Evolutionary conservation across 345 rosid genomes (phyloP).

Genomic region (Mallotus nudiflorus): DNA sequence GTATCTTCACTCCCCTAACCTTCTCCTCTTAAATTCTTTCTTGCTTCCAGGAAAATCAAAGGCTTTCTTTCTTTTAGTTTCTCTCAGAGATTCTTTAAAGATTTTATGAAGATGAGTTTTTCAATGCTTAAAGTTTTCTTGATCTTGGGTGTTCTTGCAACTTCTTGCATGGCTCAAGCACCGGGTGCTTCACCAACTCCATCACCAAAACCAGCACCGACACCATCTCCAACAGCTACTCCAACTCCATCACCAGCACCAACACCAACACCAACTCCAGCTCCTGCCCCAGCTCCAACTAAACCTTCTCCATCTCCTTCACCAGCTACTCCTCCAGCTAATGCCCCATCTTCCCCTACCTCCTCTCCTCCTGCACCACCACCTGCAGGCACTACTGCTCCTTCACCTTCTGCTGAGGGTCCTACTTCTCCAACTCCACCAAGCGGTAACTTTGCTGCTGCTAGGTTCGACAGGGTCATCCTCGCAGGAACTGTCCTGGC

Average conservation of each 20-base stretch:
- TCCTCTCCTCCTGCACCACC: slow-evolving; percentile 45
- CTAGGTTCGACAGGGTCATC: slow-evolving; percentile 27
- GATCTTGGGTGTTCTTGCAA: slow-evolving; percentile 63
- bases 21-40: not conserved
- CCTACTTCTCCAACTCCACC: slow-evolving; percentile 10
- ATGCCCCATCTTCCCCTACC: slow-evolving; percentile 25
- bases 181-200: slow-evolving; percentile 49
- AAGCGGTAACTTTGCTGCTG: slow-evolving; percentile 42
- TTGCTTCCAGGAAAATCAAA: not conserved
- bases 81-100: not conserved
- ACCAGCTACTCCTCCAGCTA: slow-evolving; percentile 15
- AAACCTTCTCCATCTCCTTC: slow-evolving; percentile 22
- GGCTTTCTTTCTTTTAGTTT: not conserved
- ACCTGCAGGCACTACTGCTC: slow-evolving; percentile 31
- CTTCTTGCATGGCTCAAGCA: slow-evolving; percentile 70
- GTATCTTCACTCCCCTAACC: slow-evolving; percentile 13
- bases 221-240: slow-evolving; percentile 36
- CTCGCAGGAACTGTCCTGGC: slow-evolving; percentile 46
- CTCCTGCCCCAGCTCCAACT: slow-evolving; percentile 30
- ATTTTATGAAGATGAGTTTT: slow-evolving; percentile 44
- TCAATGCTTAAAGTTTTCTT: slow-evolving; percentile 46
- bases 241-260: slow-evolving; percentile 33
- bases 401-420: slow-evolving; percentile 4
- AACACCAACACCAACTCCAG: slow-evolving; percentile 26
- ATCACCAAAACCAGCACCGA: slow-evolving; percentile 35